Percentiles rank a stretch among this genome's conserved stretches.
phyloP scores from a whole-genome alignment of 768 basidiomycete genomes.

The Clitopilus passeckerianus region DNA sequence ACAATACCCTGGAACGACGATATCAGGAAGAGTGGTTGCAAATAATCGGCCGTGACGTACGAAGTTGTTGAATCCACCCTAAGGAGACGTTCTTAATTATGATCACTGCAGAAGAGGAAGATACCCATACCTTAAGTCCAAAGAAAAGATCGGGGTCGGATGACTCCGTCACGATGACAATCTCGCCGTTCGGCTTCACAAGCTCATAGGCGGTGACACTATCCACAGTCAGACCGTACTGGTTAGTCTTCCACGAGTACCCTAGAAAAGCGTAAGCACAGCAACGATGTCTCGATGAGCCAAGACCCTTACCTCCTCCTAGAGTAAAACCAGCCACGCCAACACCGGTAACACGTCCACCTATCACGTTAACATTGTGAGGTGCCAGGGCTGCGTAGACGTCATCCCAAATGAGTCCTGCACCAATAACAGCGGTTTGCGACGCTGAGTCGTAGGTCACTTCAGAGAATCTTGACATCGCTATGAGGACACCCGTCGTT shows the following conservation, averaged over 20 bases:
- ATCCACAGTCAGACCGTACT: constrained; percentile 55
- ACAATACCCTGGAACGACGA: constrained; percentile 44
- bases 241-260: constrained; percentile 62
- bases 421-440: constrained; percentile 35
- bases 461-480: constrained; percentile 43
- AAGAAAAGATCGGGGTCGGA: constrained; percentile 35
- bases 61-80: constrained; percentile 67
- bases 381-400: constrained; percentile 49
- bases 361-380: constrained; percentile 48
- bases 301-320: constrained; percentile 41
- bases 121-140: constrained; percentile 29
- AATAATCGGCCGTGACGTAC: constrained; percentile 33
- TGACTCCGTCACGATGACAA: constrained; percentile 27
- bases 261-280: constrained; percentile 33
- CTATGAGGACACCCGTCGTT: constrained; percentile 53
- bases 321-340: constrained; percentile 57
- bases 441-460: constrained; percentile 34
- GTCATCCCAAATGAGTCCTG: constrained; percentile 62
- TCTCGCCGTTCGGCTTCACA: constrained; percentile 48
- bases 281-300: constrained; percentile 23
- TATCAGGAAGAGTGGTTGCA: background rate
- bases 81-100: background rate
- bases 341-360: constrained; percentile 52
- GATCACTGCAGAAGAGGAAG: background rate
- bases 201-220: constrained; percentile 49